Percentiles rank a stretch among this genome's conserved stretches.
Evolutionary conservation across 305 asterid genomes (phyloP).

Genomic region (Caryopteris hybrid): DNA sequence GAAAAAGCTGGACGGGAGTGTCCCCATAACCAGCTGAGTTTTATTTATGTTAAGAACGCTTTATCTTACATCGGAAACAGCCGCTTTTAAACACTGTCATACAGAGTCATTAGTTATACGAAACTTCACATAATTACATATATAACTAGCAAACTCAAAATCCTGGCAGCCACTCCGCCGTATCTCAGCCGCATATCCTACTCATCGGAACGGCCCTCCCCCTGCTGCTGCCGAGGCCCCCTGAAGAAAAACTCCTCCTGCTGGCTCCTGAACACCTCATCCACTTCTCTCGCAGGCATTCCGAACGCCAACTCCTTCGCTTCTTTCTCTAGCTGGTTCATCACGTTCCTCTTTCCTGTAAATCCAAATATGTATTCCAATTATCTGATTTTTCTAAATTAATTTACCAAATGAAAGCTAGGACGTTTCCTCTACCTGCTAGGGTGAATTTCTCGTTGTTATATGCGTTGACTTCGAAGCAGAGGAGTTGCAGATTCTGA

Average conservation of each 20-base stretch:
- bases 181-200: too few species aligned
- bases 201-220: conserved; percentile 31
- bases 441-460: conserved; percentile 40
- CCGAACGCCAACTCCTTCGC: conserved; percentile 72
- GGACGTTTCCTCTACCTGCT: conserved; percentile 32
- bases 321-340: conserved; percentile 41
- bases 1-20: too few species aligned
- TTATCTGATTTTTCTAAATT: too few species aligned
- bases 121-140: background rate
- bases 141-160: background rate
- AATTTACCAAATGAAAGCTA: too few species aligned
- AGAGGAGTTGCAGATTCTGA: conserved; percentile 42
- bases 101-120: too few species aligned
- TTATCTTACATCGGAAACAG: too few species aligned
- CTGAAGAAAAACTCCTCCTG: conserved; percentile 48
- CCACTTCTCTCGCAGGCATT: conserved; percentile 53
- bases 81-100: background rate
- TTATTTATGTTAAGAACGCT: background rate
- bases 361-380: too few species aligned
- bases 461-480: conserved; percentile 44
- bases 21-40: conserved; percentile 3
- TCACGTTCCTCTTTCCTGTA: conserved; percentile 49
- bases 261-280: conserved; percentile 45
- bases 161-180: background rate
- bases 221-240: conserved; percentile 49